A percentile compares a stretch with the other conserved stretches of the same genome.
phyloP scores from a whole-genome alignment of 1,139 yeast species.

The Candida sojae region DNA sequence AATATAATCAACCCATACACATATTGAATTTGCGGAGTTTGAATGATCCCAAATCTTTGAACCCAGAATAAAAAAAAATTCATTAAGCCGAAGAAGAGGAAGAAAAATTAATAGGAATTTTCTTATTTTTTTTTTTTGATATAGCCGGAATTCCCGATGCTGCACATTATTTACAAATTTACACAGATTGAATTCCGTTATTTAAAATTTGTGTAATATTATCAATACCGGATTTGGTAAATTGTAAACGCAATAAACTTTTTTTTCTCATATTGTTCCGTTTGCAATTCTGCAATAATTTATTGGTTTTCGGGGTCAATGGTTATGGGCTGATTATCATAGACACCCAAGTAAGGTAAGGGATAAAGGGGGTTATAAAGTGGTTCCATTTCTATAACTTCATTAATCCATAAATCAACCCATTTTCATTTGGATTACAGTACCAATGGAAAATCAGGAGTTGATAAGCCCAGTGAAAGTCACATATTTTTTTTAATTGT shows the following conservation, averaged over 20 bases:
- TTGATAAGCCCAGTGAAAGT: not conserved
- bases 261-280: not conserved
- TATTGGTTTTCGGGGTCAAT: not conserved
- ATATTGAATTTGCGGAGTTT: too few species aligned
- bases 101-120: not conserved
- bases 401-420: too few species aligned
- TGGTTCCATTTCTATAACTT: not conserved
- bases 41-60: too few species aligned
- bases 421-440: too few species aligned
- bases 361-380: not conserved
- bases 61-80: too few species aligned
- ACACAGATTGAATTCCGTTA: not conserved
- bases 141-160: slow-evolving; percentile 2
- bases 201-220: not conserved
- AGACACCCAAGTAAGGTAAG: too few species aligned
- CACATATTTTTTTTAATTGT: too few species aligned
- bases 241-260: not conserved
- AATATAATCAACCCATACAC: too few species aligned
- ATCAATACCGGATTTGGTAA: not conserved
- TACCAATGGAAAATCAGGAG: not conserved
- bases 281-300: not conserved
- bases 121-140: not conserved
- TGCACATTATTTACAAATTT: not conserved
- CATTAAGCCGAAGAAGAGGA: not conserved
- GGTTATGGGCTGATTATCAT: not conserved